phyloP scores from a whole-genome alignment of 2,329 filamentous ascomycete species.

The Berkeleyomyces basicola region DNA sequence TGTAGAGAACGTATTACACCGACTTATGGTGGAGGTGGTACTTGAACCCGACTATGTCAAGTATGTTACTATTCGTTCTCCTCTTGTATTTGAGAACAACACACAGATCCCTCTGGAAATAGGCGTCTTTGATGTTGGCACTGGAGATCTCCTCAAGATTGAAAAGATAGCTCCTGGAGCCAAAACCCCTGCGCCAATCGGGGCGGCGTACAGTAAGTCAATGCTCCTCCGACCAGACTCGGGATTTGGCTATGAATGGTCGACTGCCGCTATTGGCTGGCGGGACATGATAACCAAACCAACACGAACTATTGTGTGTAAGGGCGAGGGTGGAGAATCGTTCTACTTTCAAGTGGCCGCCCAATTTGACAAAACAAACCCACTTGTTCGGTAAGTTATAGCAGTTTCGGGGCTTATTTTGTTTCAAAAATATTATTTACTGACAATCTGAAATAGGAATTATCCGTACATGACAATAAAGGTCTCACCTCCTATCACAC shows the following conservation, averaged over 20 bases:
- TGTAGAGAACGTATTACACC: conserved; percentile 70
- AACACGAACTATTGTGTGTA: conserved; percentile 75
- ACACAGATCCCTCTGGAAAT: conserved; percentile 93
- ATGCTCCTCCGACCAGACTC: conserved; percentile 80
- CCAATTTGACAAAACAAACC: conserved; percentile 66
- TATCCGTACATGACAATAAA: conserved; percentile 94
- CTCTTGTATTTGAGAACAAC: conserved; percentile 82
- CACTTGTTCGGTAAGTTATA: conserved; percentile 48
- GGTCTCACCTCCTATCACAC: conserved; percentile 77
- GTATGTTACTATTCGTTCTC: conserved; percentile 88
- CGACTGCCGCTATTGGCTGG: conserved; percentile 79
- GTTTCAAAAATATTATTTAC: not conserved
- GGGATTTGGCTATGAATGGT: conserved; percentile 95
- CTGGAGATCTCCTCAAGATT: conserved; percentile 86
- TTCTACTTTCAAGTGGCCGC: conserved; percentile 97
- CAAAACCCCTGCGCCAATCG: conserved; percentile 75
- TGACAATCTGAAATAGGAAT: conserved; percentile 29
- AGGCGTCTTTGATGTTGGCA: conserved; percentile 72
- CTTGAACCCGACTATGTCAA: conserved; percentile 94
- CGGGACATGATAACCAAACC: conserved; percentile 73
- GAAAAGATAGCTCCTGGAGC: conserved; percentile 94
- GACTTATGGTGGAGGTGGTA: conserved; percentile 78
- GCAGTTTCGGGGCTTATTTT: not conserved
- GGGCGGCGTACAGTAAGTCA: conserved; percentile 78
- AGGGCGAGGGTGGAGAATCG: conserved; percentile 69